Evolutionary conservation across 2,329 filamentous ascomycete species (phyloP), one percentile per base, ranked within the genome.

Genomic region (Fusarium torreyae): DNA sequence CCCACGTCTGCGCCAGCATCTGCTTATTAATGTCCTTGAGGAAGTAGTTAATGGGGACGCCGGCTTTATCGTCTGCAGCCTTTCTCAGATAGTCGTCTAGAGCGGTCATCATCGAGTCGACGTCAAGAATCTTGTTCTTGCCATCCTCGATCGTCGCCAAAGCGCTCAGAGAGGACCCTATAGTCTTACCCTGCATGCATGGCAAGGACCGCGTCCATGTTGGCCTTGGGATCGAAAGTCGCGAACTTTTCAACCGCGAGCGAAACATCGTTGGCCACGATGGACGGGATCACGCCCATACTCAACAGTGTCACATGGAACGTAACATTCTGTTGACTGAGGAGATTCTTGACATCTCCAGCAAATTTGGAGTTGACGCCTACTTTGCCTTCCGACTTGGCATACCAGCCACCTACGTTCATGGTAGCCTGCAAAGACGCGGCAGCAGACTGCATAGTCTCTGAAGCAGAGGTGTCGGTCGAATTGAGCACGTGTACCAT

Each of bases 1-100:
- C 52, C 65, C 68, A 70, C 54, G 67, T 70, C 36, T 72, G 15
- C 1, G 62, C 65, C 58, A 69, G 34, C 62, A 65, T 67, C n/a
- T 57, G 50, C 39, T 67, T 26, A 36, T 56, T 34, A 4, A 71
- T 69, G 2, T 70, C 52, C 40, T 70, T 69, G 13, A 72, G 39
- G 28, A 65, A 72, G 36, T 69, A 72, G 51, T 69, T 72, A 11
- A 72, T 57, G 3, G 69, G 52, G 14, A 69, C 38, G 6, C 69
- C 59, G 17, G 33, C 10, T 3, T 24, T 42, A 8, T 50, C 59
- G 6, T 69, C 45, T 0, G 34, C 14, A 1, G 49, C 62, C 36
- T 71, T 67, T 0, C 15, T 46, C 20, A 72, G 45, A 20, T 63
- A 59, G 28, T 71, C 68, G 1, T 71, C 68, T 5, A 72, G 43